A percentile compares a stretch with the other conserved stretches of the same genome.
These are phyloP conservation scores for Dittrichia graveolens DNA, from an alignment of 129 eudicot species.

Conservation along the genomic window DNA sequence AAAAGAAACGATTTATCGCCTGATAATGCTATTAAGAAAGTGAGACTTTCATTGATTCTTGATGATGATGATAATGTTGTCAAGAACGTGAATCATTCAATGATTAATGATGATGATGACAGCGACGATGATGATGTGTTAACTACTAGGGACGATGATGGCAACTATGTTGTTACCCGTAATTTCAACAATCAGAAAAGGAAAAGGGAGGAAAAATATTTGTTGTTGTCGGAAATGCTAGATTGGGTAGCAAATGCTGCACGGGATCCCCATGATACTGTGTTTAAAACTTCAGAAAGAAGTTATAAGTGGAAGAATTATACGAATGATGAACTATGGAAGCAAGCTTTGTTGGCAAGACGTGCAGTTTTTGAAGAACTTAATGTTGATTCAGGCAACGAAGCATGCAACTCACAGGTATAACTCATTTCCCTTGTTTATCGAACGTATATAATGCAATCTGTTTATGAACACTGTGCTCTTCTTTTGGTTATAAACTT, in stretches of 20 bases:
- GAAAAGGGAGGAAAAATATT: conserved; percentile 48
- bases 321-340: conserved; percentile 41
- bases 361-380: conserved; percentile 50
- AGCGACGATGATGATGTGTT: conserved; percentile 17
- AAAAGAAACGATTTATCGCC: conserved; percentile 23
- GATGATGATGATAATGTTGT: conserved; percentile 27
- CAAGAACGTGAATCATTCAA: background rate
- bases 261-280: conserved; percentile 47
- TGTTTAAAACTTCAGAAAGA: conserved; percentile 53
- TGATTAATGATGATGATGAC: conserved; percentile 22
- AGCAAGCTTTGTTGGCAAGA: conserved; percentile 54
- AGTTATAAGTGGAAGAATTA: conserved; percentile 52
- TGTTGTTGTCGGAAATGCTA: conserved; percentile 52
- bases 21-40: conserved; percentile 33
- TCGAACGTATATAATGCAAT: conserved; percentile 8
- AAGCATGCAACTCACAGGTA: conserved; percentile 56
- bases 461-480: conserved; percentile 26
- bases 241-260: conserved; percentile 67
- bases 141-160: conserved; percentile 23
- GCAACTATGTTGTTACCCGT: conserved; percentile 21
- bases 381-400: conserved; percentile 35
- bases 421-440: background rate
- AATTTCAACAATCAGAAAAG: conserved; percentile 47
- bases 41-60: conserved; percentile 21
- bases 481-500: conserved; percentile 19